A percentile compares a stretch with the other conserved stretches of the same genome.
Evolutionary conservation across 768 basidiomycete species (phyloP).

Genomic region (Boletus vinaceobasis): DNA sequence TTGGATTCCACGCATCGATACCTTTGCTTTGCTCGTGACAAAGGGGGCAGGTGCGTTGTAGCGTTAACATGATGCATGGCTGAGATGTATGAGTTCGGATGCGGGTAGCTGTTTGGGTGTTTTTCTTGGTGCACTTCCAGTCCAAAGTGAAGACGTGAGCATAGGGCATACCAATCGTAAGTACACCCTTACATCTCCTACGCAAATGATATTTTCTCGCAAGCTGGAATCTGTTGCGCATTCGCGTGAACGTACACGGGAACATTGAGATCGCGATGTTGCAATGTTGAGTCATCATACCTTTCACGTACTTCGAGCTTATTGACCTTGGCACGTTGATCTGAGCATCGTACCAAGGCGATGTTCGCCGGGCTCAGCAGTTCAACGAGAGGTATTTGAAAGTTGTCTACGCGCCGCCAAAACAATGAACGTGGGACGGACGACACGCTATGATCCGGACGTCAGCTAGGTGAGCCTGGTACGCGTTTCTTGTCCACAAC

Average conservation of each 20-base stretch:
- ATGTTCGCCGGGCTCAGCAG: background rate
- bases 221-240: slow-evolving; percentile 3
- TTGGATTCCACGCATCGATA: slow-evolving; percentile 21
- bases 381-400: background rate
- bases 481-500: background rate
- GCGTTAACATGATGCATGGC: slow-evolving; percentile 38
- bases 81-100: slow-evolving; percentile 41
- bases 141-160: slow-evolving; percentile 19
- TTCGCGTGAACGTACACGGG: background rate
- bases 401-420: background rate
- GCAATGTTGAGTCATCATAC: slow-evolving; percentile 25
- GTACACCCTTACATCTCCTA: slow-evolving; percentile 50
- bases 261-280: background rate
- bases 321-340: slow-evolving; percentile 26
- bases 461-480: slow-evolving; percentile 1
- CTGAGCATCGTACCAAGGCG: slow-evolving; percentile 8
- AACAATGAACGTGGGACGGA: background rate
- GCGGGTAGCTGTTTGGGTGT: slow-evolving; percentile 19
- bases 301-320: slow-evolving; percentile 11
- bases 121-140: slow-evolving; percentile 16
- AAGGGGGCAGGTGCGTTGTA: slow-evolving; percentile 63
- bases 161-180: slow-evolving; percentile 42
- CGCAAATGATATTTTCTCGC: slow-evolving; percentile 38
- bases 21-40: slow-evolving; percentile 26
- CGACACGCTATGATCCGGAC: background rate